Percentiles rank a stretch among this genome's conserved stretches.
phyloP scores from a whole-genome alignment of 1,284 basidiomycete species.

The Cryptococcus sp. region DNA sequence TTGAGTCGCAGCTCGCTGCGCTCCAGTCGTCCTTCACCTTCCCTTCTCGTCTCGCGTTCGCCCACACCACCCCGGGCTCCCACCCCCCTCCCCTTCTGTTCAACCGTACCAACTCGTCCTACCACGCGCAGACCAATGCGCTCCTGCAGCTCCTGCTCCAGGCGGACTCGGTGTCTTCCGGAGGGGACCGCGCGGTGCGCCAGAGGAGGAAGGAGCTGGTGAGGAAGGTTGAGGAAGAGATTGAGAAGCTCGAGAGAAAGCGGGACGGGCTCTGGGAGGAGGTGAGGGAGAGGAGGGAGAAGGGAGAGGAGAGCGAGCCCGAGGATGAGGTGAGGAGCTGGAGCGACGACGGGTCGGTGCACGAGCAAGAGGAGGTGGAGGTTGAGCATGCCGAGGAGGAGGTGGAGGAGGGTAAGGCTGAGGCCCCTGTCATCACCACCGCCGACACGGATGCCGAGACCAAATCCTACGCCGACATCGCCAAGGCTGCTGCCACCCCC shows the following conservation, averaged over 20 bases:
- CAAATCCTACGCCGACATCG: slow-evolving; percentile 15
- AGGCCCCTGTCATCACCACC: neutral
- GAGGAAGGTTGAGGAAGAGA: slow-evolving; percentile 60
- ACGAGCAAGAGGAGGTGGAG: slow-evolving; percentile 1
- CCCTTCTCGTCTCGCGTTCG: slow-evolving; percentile 39
- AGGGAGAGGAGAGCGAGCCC: slow-evolving; percentile 35
- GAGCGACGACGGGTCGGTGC: slow-evolving; percentile 8
- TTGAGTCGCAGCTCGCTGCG: slow-evolving; percentile 28
- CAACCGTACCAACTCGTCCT: slow-evolving; percentile 57
- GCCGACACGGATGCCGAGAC: neutral
- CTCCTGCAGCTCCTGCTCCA: slow-evolving; percentile 61
- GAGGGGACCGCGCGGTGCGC: slow-evolving; percentile 60
- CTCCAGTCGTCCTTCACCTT: slow-evolving; percentile 35
- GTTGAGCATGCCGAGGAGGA: slow-evolving; percentile 15
- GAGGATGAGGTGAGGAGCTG: slow-evolving; percentile 23
- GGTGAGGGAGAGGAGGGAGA: slow-evolving; percentile 31
- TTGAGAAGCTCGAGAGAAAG: slow-evolving; percentile 55
- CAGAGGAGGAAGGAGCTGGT: slow-evolving; percentile 61
- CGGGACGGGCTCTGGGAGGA: slow-evolving; percentile 48
- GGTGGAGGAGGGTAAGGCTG: neutral
- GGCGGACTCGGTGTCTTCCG: slow-evolving; percentile 65
- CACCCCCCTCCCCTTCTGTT: slow-evolving; percentile 36
- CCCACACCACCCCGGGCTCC: slow-evolving; percentile 14
- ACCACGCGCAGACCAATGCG: slow-evolving; percentile 60
- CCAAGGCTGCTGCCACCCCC: slow-evolving; percentile 1